Percentiles rank a stretch among this genome's conserved stretches.
phyloP scores from a whole-genome alignment of 768 basidiomycete species.

The Chlorophyllum brunneum region DNA sequence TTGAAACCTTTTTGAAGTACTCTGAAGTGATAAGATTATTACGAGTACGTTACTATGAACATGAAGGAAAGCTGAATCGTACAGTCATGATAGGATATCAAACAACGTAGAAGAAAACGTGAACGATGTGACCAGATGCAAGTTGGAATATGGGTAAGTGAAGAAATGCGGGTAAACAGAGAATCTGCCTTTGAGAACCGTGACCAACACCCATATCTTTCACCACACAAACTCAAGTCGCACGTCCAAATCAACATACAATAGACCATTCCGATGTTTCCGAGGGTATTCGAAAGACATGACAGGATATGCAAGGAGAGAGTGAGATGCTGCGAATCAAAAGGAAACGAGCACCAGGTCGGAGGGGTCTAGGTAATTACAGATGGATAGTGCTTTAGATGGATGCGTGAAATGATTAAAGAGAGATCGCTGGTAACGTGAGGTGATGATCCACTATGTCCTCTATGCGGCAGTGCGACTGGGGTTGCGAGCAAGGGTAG shows the following conservation, averaged over 20 bases:
- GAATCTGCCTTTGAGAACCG: too few species aligned
- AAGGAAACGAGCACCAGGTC: neutral
- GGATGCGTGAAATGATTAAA: conserved; percentile 9
- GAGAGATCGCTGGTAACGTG: conserved; percentile 3
- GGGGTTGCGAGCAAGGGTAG: conserved; percentile 74
- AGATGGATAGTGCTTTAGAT: conserved; percentile 6
- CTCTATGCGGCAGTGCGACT: conserved; percentile 22
- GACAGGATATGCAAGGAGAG: conserved; percentile 9
- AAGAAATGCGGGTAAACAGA: neutral
- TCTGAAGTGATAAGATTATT: too few species aligned
- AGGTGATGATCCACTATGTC: neutral
- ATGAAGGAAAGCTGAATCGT: too few species aligned
- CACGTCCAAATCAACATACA: conserved; percentile 5
- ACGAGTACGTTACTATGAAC: too few species aligned
- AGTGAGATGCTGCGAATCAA: conserved; percentile 1
- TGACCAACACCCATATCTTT: too few species aligned
- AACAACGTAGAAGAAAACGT: conserved; percentile 9
- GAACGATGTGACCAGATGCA: conserved; percentile 4
- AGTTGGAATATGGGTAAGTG: neutral
- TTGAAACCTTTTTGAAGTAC: too few species aligned
- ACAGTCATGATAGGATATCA: conserved; percentile 8
- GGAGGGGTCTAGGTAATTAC: conserved; percentile 12
- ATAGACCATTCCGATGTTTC: conserved; percentile 12
- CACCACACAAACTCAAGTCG: neutral
- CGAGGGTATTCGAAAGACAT: conserved; percentile 12